Evolutionary conservation across 495 filamentous ascomycete species (phyloP).

Genomic region (Patellaria atrata): DNA sequence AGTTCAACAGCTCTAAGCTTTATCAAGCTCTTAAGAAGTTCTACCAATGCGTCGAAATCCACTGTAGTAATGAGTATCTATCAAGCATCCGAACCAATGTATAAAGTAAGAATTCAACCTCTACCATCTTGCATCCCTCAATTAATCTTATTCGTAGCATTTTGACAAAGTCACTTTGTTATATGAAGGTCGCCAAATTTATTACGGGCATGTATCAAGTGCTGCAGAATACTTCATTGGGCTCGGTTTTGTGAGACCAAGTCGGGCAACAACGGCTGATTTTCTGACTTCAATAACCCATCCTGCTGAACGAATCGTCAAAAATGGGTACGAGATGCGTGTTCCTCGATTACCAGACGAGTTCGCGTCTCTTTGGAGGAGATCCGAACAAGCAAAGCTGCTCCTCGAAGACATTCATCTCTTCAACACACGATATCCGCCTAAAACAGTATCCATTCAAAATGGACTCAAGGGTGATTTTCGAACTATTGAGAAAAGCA

Average conservation of each 20-base stretch:
- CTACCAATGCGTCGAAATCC: constrained; percentile 19
- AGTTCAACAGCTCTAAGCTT: constrained; percentile 26
- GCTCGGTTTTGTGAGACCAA: constrained; percentile 43
- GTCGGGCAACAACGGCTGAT: constrained; percentile 47
- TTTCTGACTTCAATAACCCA: constrained; percentile 60
- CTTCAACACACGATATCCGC: constrained; percentile 45
- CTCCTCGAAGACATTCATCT: constrained; percentile 56
- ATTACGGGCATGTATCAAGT: constrained; percentile 16
- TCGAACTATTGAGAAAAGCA: constrained; percentile 46
- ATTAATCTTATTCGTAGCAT: not conserved
- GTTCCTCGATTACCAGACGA: constrained; percentile 55
- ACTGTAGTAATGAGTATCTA: constrained; percentile 24
- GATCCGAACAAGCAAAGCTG: constrained; percentile 46
- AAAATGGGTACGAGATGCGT: constrained; percentile 42
- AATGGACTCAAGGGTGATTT: too few species aligned
- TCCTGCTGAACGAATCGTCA: constrained; percentile 43
- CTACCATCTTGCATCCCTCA: constrained; percentile 4
- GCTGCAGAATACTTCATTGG: constrained; percentile 28
- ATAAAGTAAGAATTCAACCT: constrained; percentile 18
- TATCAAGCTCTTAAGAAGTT: constrained; percentile 20
- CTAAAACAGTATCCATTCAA: constrained; percentile 45
- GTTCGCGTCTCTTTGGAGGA: constrained; percentile 55
- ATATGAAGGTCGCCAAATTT: constrained; percentile 27
- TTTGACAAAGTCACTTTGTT: constrained; percentile 27
- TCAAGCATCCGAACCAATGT: constrained; percentile 21